Percentiles rank a stretch among this genome's conserved stretches.
phyloP scores from a whole-genome alignment of 768 basidiomycete species.

The Favolaschia claudopus region DNA sequence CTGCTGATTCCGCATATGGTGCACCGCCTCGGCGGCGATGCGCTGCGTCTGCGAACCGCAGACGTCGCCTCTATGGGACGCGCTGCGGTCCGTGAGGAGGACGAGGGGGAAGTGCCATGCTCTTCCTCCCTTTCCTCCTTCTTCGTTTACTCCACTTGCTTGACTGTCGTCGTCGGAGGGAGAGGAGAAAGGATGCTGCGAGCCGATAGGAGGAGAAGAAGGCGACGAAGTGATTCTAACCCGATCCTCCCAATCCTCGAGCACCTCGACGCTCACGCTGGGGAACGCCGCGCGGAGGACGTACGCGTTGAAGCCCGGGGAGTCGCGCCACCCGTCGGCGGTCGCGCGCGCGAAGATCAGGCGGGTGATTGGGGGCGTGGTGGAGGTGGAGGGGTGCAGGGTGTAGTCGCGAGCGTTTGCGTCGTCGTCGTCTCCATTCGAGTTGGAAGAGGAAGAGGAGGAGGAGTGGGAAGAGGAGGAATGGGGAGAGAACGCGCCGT shows the following conservation, averaged over 20 bases:
- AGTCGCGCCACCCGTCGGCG: constrained; percentile 75
- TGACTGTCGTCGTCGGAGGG: too few relatives aligned
- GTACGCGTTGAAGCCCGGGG: constrained; percentile 78
- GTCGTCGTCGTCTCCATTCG: too few relatives aligned
- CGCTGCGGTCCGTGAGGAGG: constrained; percentile 78
- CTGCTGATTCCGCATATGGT: constrained; percentile 49
- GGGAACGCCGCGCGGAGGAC: constrained; percentile 81
- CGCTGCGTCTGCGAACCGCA: constrained; percentile 75
- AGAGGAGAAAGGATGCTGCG: too few relatives aligned
- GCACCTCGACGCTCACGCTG: constrained; percentile 68
- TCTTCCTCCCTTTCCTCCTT: constrained; percentile 76
- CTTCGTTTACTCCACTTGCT: too few relatives aligned
- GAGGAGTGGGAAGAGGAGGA: constrained; percentile 29
- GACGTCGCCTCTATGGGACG: constrained; percentile 69
- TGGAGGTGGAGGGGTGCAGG: constrained; percentile 17
- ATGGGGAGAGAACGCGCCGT: constrained; percentile 51
- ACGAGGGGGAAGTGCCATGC: constrained; percentile 79
- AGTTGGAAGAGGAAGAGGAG: too few relatives aligned
- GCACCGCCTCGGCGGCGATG: constrained; percentile 74
- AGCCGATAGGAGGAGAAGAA: too few relatives aligned
- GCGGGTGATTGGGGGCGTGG: constrained; percentile 67
- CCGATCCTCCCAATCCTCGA: constrained; percentile 78
- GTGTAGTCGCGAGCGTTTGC: constrained; percentile 21
- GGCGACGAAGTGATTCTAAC: constrained; percentile 76
- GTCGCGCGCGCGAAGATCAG: constrained; percentile 74